These are phyloP conservation scores for Phaeophleospora eucalypticola DNA, from an alignment of 2,329 filamentous ascomycete genomes.

Conservation along the genomic window DNA sequence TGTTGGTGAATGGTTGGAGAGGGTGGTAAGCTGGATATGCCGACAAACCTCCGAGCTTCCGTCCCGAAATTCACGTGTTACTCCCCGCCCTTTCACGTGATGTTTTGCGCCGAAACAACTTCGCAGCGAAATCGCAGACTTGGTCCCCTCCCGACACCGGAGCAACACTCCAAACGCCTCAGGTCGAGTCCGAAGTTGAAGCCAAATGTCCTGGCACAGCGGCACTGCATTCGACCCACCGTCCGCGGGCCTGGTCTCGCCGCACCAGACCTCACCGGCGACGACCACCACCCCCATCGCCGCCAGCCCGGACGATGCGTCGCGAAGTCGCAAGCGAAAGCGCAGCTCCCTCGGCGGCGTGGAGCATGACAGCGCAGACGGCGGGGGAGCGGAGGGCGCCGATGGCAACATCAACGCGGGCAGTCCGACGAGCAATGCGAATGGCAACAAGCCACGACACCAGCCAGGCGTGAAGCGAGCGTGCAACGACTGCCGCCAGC, in stretches of 20 bases:
- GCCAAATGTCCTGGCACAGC: conserved; percentile 25
- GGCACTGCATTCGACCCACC: conserved; percentile 24
- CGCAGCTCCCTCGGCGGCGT: conserved; percentile 12
- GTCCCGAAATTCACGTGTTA: no score
- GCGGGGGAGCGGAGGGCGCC: conserved; percentile 12
- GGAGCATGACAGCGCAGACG: conserved; percentile 15
- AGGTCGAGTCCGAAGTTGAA: not conserved
- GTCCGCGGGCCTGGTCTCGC: conserved; percentile 12
- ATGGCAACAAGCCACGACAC: conserved; percentile 25
- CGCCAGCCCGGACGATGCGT: conserved; percentile 7
- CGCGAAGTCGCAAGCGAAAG: conserved; percentile 21
- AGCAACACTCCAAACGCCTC: conserved; percentile 4
- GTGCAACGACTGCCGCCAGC: conserved; percentile 80
- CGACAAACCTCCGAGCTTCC: no score
- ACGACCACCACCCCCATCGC: conserved; percentile 14
- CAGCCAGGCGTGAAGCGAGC: conserved; percentile 63
- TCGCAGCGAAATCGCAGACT: conserved; percentile 4
- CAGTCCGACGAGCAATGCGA: conserved; percentile 15
- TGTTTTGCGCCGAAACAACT: no score
- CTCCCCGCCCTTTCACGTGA: no score
- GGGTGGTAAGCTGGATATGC: no score
- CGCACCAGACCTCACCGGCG: conserved; percentile 17
- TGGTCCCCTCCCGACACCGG: conserved; percentile 12
- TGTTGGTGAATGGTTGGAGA: no score
- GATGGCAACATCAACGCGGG: conserved; percentile 15